phyloP scores from a whole-genome alignment of 2,329 filamentous ascomycete species.

The Neonectria punicea region DNA sequence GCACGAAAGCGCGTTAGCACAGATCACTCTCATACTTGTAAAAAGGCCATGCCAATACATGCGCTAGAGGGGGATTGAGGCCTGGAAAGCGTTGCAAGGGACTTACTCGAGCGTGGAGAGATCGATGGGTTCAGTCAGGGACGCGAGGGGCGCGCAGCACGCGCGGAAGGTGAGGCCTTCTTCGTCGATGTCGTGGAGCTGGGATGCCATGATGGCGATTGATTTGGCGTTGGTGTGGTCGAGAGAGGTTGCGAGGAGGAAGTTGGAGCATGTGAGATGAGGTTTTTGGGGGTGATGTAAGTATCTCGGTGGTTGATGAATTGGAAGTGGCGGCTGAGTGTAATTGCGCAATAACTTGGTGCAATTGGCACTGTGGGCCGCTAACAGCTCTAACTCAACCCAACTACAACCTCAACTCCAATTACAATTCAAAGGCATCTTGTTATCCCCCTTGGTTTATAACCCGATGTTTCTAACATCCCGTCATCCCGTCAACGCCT shows the following conservation, averaged over 20 bases:
- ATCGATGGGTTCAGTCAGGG: conserved; percentile 56
- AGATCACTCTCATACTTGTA: conserved; percentile 6
- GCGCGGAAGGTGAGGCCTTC: conserved; percentile 48
- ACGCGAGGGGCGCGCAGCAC: conserved; percentile 54
- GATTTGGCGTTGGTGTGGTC: neutral
- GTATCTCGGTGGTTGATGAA: neutral
- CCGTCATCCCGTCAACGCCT: neutral
- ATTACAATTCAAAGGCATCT: neutral
- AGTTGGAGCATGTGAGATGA: neutral
- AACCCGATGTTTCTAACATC: neutral
- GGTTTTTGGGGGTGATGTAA: neutral
- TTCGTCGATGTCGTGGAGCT: conserved; percentile 39
- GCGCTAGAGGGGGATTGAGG: neutral
- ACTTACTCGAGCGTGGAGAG: conserved; percentile 54
- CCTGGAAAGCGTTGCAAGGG: neutral
- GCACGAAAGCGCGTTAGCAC: conserved; percentile 26
- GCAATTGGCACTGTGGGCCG: neutral
- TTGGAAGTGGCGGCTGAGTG: neutral
- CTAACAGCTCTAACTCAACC: neutral
- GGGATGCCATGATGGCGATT: conserved; percentile 27
- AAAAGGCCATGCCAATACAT: neutral
- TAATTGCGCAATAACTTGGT: neutral
- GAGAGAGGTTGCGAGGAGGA: neutral
- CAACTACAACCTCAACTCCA: neutral
- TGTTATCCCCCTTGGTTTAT: too few relatives aligned